These are phyloP conservation scores for Ailanthus altissimus DNA, from an alignment of 345 rosid species.

Conservation along the genomic window DNA sequence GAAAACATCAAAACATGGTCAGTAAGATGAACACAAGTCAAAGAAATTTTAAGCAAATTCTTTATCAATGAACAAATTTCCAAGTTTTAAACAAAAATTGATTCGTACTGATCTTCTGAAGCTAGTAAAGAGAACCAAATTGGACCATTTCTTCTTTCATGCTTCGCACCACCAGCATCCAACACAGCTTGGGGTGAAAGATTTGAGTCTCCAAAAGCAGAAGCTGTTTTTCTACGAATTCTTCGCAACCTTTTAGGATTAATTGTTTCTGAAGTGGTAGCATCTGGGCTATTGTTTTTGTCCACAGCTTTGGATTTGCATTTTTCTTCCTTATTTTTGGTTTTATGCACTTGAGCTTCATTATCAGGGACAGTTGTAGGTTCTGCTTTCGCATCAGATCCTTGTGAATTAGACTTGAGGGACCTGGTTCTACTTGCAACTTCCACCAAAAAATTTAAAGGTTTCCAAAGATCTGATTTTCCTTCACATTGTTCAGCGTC, in stretches of 20 bases:
- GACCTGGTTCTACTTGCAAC: constrained; percentile 87
- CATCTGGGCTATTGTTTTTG: constrained; percentile 48
- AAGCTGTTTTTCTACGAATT: constrained; percentile 54
- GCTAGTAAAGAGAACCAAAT: constrained; percentile 98
- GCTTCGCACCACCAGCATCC: constrained; percentile 50
- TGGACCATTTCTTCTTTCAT: constrained; percentile 62
- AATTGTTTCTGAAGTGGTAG: constrained; percentile 52
- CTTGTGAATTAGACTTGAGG: constrained; percentile 61
- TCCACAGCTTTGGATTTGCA: constrained; percentile 48
- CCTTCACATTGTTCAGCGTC: constrained; percentile 58
- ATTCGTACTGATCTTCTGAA: constrained; percentile 78
- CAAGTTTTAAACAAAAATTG: constrained; percentile 27
- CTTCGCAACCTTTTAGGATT: constrained; percentile 62
- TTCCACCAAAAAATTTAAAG: constrained; percentile 90
- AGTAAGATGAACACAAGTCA: constrained; percentile 23
- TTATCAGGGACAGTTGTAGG: constrained; percentile 35
- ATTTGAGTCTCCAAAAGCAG: constrained; percentile 48
- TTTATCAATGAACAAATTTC: constrained; percentile 7
- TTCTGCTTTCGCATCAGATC: constrained; percentile 45
- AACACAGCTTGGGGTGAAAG: constrained; percentile 57
- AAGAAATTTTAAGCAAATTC: constrained; percentile 16
- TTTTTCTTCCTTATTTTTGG: constrained; percentile 57
- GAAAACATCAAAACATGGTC: constrained; percentile 36
- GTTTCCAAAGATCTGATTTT: constrained; percentile 83
- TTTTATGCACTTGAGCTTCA: constrained; percentile 44